Evolutionary conservation across 2,329 filamentous ascomycete genomes (phyloP), one percentile per base, ranked within the genome.

Genomic region (Penicillium sp.): DNA sequence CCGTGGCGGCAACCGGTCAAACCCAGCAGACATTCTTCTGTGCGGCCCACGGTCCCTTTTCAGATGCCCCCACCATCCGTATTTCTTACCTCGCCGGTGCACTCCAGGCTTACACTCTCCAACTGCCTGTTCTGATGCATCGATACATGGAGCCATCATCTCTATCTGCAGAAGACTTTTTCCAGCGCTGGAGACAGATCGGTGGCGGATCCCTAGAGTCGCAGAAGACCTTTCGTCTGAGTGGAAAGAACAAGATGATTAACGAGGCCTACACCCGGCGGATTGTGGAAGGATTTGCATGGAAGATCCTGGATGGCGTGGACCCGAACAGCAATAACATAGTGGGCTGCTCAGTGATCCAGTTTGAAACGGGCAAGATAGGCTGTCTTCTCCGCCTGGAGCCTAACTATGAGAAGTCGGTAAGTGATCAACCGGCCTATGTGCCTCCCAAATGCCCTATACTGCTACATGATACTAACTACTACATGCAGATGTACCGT

Each of bases 161-260:
- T 54, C 80, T 99, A 37, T 85, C 85, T 6, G 86, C 88, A 0
- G 94, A 99, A 50, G 94, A 99, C 70, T 99, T 97, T 76, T 99
- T 99, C 84, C 97, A 95, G 81, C 83, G 95, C 49, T 99, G 94
- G 94, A 95, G 96, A 81, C 94, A 99, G 76, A 97, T 99, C 66
- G 94, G 94, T 12, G 91, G 89, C 5, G 85, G 85, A 1, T 88
- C 92, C 1, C 85, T 95, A 27, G 95, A 99, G 74, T 87, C 90
- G 0, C 94, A 99, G 72, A 84, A 84, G 46, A 91, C 97, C 29
- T 95, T 99, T 73, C 86, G 87, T 0, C 72, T 93, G 11, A 75
- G 78, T 1, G 81, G 81, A 26, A 81, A 82, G 53, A 81, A 80
- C 15, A 79, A 84, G 55, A 86, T 88, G 60, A 84, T 95, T 59